Evolutionary conservation across 2,329 filamentous ascomycete species (phyloP), one percentile per base, ranked within the genome.

Genomic region (Colletotrichum sublineola): DNA sequence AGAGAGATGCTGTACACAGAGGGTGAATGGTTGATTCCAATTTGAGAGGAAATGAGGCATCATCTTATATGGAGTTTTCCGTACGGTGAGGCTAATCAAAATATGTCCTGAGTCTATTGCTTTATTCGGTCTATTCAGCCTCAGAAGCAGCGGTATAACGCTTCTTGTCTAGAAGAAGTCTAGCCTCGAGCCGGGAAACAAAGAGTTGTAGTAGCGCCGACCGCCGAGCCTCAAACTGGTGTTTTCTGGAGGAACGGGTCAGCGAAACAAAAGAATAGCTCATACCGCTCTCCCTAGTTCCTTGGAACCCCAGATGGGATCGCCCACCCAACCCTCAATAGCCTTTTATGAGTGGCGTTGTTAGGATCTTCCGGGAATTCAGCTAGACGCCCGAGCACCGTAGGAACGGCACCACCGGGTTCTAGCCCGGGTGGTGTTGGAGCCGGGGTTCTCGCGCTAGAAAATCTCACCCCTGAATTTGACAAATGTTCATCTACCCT

Each of bases 371-470:
- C 18, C 50, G 2, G n/a, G 24, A 20, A 2, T 36, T 64, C 62
- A 64, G 62, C 62, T 55, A 14, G 9, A 29, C 50, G 46, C 38
- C 48, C 38, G 42, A 63, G 58, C 48, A 38, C 65, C 36, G 62
- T 5, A 53, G 18, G 31, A n/a, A 44, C 42, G 33, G 46, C 48
- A 53, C 36, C 20, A 8, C n/a, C 29, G 20, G 33, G 48, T 15
- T 31, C 60, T 20, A 31, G 12, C 6, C 5, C 33, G 33, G n/a
- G 8, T 9, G 2, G 44, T 31, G 29, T 52, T 29, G n/a, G 1
- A 14, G 31, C 18, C n/a, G 8, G 33, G 3, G n/a, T 15, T 52
- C 20, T 24, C 38, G n/a, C 36, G 55, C 36, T 42, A 18, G 33
- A 3, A 24, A 40, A 3, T n/a, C 4, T 6, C 20, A 6, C 8